phyloP scores from a whole-genome alignment of 164 flowering plant genomes.

The Umbellularia californica region DNA sequence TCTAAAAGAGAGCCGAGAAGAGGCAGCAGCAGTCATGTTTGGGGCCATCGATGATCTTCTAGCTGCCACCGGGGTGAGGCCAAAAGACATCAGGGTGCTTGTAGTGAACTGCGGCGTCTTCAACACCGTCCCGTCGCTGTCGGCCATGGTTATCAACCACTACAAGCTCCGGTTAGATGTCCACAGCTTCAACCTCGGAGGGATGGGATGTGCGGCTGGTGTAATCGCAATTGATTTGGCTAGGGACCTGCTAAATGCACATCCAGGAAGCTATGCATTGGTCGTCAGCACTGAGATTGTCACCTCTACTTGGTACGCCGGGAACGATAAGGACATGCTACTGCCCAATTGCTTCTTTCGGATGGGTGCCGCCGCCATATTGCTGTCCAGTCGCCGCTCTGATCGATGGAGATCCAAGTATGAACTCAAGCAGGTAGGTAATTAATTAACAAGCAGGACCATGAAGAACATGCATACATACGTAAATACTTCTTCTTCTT shows the following conservation, averaged over 20 bases:
- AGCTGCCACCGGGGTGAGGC: slow-evolving; percentile 31
- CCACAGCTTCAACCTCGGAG: slow-evolving; percentile 63
- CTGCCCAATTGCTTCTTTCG: slow-evolving; percentile 70
- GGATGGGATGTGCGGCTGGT: slow-evolving; percentile 84
- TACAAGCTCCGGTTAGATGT: slow-evolving; percentile 48
- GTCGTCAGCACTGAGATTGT: slow-evolving; percentile 66
- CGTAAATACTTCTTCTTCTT: not conserved
- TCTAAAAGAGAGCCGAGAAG: slow-evolving; percentile 56
- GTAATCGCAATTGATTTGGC: slow-evolving; percentile 63
- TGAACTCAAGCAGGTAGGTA: slow-evolving; percentile 46
- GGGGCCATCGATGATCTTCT: slow-evolving; percentile 55
- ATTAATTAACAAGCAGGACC: not conserved
- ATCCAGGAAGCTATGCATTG: slow-evolving; percentile 52
- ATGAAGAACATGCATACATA: not conserved
- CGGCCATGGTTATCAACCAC: slow-evolving; percentile 69
- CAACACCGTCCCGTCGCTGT: slow-evolving; percentile 61
- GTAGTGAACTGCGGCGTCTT: slow-evolving; percentile 60
- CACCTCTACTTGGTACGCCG: slow-evolving; percentile 51
- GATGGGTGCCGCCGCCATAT: slow-evolving; percentile 69
- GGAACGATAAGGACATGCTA: slow-evolving; percentile 51
- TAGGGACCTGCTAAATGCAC: slow-evolving; percentile 40
- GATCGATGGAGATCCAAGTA: slow-evolving; percentile 69
- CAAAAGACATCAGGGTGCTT: slow-evolving; percentile 49
- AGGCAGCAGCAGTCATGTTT: slow-evolving; percentile 52
- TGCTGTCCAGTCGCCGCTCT: slow-evolving; percentile 47